Evolutionary conservation across 495 filamentous ascomycete genomes (phyloP), one percentile per base, ranked within the genome.

Genomic region (Monascus purpureus): DNA sequence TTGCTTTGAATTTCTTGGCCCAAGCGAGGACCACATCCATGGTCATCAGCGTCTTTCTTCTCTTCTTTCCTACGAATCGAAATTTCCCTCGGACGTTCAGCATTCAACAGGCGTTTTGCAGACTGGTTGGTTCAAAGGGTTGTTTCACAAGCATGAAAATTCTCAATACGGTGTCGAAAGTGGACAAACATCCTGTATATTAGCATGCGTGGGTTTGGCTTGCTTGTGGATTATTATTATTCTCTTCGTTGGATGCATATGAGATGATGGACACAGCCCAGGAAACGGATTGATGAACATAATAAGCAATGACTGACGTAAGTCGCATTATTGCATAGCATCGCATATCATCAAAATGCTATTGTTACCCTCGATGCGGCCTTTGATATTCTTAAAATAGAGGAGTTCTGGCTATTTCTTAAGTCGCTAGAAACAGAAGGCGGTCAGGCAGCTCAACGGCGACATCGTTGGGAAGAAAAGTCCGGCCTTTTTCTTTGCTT

Each of bases 51-150:
- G n/a, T n/a, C n/a, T n/a, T n/a, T 5, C 20, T 5, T 5, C 20
- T 22, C 20, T 22, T 22, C 20, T 5, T 22, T 22, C 20, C 20
- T 22, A 22, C 38, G 29, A 39, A 33, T 40, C 31, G 43, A 41
- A 41, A 41, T 50, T 51, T 37, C 31, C 32, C 17, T 37, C 24
- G 33, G 26, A 39, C 37, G 41, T 41, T 43, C 47, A 52, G 53
- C 55, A 62, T 62, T 52, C 46, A 33, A 38, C 35, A 39, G 55
- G 58, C 54, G 58, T 62, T 59, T 35, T 43, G 29, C 17, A 26
- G 38, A 42, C 37, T 31, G 36, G 36, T 43, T 52, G 44, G 48
- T 45, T 46, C 32, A 46, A 30, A 32, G 34, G 30, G 38, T 37
- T 36, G 41, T 44, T 41, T 37, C 27, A 33, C 45, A 35, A 42